Evolutionary conservation across 2,329 filamentous ascomycete genomes (phyloP).

Genomic region (Aureobasidium namibiae): DNA sequence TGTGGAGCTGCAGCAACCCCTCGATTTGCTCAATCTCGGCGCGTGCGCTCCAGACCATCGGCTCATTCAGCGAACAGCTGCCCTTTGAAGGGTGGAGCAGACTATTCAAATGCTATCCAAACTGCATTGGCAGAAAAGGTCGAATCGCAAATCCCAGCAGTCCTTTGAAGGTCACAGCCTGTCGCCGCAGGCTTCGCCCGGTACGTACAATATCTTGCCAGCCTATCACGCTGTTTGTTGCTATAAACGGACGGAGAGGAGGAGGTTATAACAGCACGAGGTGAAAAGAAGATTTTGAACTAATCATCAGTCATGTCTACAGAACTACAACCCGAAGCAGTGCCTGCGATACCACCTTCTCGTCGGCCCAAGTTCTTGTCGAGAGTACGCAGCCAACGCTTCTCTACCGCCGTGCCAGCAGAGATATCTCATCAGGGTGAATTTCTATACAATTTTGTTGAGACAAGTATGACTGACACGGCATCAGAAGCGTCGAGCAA

Average conservation of each 20-base stretch:
- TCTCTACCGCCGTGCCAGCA: neutral
- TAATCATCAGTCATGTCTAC: neutral
- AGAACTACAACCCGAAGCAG: neutral
- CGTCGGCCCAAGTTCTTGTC: slow-evolving; percentile 10
- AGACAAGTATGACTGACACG: neutral
- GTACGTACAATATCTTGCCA: neutral
- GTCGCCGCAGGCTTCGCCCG: slow-evolving; percentile 8
- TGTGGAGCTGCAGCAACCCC: slow-evolving; percentile 10
- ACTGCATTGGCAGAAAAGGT: slow-evolving; percentile 13
- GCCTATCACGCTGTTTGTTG: neutral
- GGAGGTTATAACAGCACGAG: neutral
- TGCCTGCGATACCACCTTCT: neutral
- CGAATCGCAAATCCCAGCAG: slow-evolving; percentile 9
- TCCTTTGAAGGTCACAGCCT: slow-evolving; percentile 9
- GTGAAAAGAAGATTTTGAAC: neutral
- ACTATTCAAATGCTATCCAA: slow-evolving; percentile 13
- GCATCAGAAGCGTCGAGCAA: slow-evolving; percentile 2
- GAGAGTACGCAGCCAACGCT: slow-evolving; percentile 11
- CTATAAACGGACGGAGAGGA: neutral
- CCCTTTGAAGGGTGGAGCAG: slow-evolving; percentile 5
- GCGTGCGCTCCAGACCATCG: slow-evolving; percentile 12
- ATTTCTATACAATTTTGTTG: neutral
- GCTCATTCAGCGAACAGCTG: slow-evolving; percentile 4
- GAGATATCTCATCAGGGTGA: neutral
- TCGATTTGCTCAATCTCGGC: slow-evolving; percentile 13